Evolutionary conservation across 106 monocot genomes (phyloP), one percentile per base, ranked within the genome.

Genomic region (Platanthera guangdongensis): DNA sequence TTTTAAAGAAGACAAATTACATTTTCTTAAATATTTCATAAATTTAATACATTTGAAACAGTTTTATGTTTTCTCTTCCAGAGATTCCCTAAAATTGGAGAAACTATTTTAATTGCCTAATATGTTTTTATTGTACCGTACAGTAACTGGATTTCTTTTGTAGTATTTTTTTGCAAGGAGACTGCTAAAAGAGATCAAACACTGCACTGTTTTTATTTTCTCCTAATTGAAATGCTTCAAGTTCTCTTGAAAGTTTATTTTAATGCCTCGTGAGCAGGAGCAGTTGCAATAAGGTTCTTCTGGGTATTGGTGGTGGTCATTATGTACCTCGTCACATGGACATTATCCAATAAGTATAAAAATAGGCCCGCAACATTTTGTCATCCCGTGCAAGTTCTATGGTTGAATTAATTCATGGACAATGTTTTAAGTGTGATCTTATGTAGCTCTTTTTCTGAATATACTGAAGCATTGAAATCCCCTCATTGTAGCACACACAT

Each of bases 271-370:
- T 82, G 32, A 72, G 21, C 87, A 94, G 97, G 71, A 84, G 70
- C 67, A 79, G 68, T 80, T 80, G 69, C 67, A 84, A 81, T 47
- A 97, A 94, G 73, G 87, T 97, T 75, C 94, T 97, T 76, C 86
- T 97, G 70, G 97, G 94, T 5, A 79, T 99, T 65, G 97, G 97
- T 77, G 97, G 97, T 55, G 97, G 97, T 74, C 97, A 99, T 78
- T 99, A 99, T 79, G 94, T 77, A 47, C 97, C 97, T 74, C 89
- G 97, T 68, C 97, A 99, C 54, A 94, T 92, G 94, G 94, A 99
- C 84, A 83, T 99, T 75, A 88, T 85, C 46, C 49, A 57, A 94
- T 99, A 88, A 86, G 91, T 60, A 6, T 25, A 64, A 28, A 21
- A 25, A 30, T 30, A 60, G 21, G 18, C n/a, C 28, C 30, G 64